phyloP scores from a whole-genome alignment of 495 filamentous ascomycete genomes.

The Neurospora pannonica region DNA sequence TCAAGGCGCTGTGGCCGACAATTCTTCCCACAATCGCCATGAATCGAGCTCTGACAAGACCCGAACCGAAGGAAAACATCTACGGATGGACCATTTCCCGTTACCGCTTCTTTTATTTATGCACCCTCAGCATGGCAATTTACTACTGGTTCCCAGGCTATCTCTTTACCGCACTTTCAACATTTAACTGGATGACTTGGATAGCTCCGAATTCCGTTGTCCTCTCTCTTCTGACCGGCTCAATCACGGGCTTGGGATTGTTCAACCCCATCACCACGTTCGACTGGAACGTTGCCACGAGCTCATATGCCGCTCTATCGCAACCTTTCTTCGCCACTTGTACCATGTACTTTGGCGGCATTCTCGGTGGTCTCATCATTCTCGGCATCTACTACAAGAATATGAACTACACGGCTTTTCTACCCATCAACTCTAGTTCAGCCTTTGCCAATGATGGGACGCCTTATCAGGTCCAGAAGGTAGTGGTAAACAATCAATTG shows the following conservation, averaged over 20 bases:
- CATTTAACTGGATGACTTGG: constrained; percentile 36
- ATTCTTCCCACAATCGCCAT: constrained; percentile 23
- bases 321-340: constrained; percentile 26
- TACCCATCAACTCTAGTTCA: constrained; percentile 38
- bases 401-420: constrained; percentile 39
- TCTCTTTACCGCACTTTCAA: constrained; percentile 25
- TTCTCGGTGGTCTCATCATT: constrained; percentile 30
- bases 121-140: constrained; percentile 18
- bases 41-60: constrained; percentile 20
- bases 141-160: constrained; percentile 32
- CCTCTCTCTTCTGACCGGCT: constrained; percentile 22
- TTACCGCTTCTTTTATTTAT: constrained; percentile 29
- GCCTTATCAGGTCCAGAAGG: constrained; percentile 41
- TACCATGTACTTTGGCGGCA: constrained; percentile 17
- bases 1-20: constrained; percentile 22
- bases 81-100: constrained; percentile 32
- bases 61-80: constrained; percentile 17
- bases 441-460: constrained; percentile 49
- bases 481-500: constrained; percentile 42
- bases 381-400: constrained; percentile 43
- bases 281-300: constrained; percentile 26
- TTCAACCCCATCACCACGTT: constrained; percentile 27
- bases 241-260: constrained; percentile 16
- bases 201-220: constrained; percentile 26
- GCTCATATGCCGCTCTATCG: constrained; percentile 22